These are phyloP conservation scores for Bretziella fagacearum DNA, from an alignment of 2,329 filamentous ascomycete species.

Conservation along the genomic window DNA sequence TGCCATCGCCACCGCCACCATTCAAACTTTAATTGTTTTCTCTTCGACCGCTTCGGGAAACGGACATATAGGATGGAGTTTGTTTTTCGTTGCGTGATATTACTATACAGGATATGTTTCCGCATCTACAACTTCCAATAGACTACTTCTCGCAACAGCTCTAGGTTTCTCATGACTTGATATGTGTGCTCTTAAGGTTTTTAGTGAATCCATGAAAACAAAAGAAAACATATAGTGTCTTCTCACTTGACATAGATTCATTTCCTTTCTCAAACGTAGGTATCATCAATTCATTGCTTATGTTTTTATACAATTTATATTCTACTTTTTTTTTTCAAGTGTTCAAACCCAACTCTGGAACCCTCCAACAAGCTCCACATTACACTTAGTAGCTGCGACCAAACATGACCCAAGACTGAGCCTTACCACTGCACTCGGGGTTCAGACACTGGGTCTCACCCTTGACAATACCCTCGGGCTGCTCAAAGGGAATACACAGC, in stretches of 20 bases:
- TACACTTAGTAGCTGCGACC: constrained; percentile 49
- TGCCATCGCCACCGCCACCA: no score
- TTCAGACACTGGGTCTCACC: constrained; percentile 85
- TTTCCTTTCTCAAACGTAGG: no score
- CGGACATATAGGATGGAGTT: constrained; percentile 6
- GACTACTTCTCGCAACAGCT: constrained; percentile 8
- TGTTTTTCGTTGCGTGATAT: constrained; percentile 8
- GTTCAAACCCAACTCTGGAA: not conserved
- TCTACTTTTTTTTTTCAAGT: not conserved
- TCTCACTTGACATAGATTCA: not conserved
- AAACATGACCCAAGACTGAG: constrained; percentile 86
- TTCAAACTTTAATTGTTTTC: constrained; percentile 3
- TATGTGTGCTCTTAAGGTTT: not conserved
- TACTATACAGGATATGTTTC: not conserved
- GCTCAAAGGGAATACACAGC: constrained; percentile 60
- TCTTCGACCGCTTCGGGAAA: constrained; percentile 4
- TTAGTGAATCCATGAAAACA: not conserved
- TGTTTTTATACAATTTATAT: constrained; percentile 7
- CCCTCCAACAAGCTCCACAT: not conserved
- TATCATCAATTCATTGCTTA: constrained; percentile 7
- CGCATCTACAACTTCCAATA: constrained; percentile 9
- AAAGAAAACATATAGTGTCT: not conserved
- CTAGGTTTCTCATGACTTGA: not conserved
- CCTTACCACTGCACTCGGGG: constrained; percentile 61
- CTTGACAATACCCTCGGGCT: constrained; percentile 61